Percentiles rank a stretch among this genome's conserved stretches.
These are phyloP conservation scores for Annulohypoxylon nitens DNA, from an alignment of 495 filamentous ascomycete species.

Conservation along the genomic window DNA sequence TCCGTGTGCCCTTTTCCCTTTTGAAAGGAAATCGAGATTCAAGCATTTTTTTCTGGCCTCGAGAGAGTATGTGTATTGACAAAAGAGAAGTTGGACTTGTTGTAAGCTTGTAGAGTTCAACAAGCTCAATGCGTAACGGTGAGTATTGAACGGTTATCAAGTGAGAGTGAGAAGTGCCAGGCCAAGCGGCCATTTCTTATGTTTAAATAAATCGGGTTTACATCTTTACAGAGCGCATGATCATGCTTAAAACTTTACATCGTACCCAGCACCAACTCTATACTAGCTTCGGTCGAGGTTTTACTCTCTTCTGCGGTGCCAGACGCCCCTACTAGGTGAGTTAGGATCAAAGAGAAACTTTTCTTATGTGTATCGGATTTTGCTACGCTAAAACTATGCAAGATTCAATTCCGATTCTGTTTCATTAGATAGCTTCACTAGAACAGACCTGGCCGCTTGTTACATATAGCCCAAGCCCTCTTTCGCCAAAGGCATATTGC, in stretches of 20 bases:
- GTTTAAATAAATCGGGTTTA: neutral
- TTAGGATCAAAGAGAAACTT: neutral
- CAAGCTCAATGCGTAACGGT: neutral
- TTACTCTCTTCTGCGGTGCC: neutral
- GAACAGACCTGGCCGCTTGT: too few species aligned
- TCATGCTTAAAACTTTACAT: neutral
- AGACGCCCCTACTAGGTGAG: neutral
- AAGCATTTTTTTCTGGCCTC: neutral
- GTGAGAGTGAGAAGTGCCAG: neutral
- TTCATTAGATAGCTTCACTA: too few species aligned
- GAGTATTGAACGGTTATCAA: too few species aligned
- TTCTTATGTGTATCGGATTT: too few species aligned
- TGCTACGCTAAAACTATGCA: too few species aligned
- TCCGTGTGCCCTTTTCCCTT: neutral
- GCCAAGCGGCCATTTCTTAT: neutral
- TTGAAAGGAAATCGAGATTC: neutral
- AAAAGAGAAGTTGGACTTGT: neutral
- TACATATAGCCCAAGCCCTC: too few species aligned
- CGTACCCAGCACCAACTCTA: conserved; percentile 1
- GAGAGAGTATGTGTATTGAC: neutral
- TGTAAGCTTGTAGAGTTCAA: neutral
- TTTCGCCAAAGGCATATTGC: neutral
- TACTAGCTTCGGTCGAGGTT: neutral
- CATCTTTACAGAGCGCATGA: neutral
- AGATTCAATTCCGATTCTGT: too few species aligned